phyloP scores from a whole-genome alignment of 768 basidiomycete genomes.

The Rossbeevera mucosa region DNA sequence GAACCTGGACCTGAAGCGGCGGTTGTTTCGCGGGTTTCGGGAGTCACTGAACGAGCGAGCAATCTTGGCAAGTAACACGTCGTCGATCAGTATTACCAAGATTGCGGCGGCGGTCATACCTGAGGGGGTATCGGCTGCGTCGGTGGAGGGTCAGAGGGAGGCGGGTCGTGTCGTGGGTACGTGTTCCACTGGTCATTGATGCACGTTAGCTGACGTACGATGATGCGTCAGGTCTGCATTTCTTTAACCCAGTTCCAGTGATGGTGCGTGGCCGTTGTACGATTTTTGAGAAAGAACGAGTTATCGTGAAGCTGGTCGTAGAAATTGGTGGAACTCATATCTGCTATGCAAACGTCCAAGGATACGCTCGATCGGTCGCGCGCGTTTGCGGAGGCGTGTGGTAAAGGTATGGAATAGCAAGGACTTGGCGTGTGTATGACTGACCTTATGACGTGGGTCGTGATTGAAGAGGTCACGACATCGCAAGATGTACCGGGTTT shows the following conservation, averaged over 20 bases:
- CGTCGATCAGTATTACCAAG: constrained; percentile 91
- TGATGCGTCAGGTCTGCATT: constrained; percentile 63
- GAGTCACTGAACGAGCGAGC: constrained; percentile 63
- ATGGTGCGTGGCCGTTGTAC: constrained; percentile 54
- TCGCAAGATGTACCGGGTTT: constrained; percentile 93
- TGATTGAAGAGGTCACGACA: constrained; percentile 71
- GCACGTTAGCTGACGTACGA: neutral
- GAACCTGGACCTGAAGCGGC: constrained; percentile 68
- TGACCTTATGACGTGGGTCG: neutral
- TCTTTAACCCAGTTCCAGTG: constrained; percentile 96
- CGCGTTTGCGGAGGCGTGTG: constrained; percentile 81
- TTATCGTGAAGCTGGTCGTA: constrained; percentile 21
- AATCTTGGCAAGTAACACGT: constrained; percentile 90
- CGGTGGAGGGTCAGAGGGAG: constrained; percentile 56
- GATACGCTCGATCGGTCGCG: constrained; percentile 73
- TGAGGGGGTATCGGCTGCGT: constrained; percentile 50
- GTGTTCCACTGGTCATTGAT: constrained; percentile 12
- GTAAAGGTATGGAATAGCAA: constrained; percentile 56
- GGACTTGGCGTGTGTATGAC: neutral
- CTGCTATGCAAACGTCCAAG: constrained; percentile 83
- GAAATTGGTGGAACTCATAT: constrained; percentile 95
- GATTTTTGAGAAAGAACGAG: neutral
- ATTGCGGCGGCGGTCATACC: constrained; percentile 79
- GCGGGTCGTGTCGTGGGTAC: constrained; percentile 79
- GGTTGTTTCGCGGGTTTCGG: constrained; percentile 69